phyloP scores from a whole-genome alignment of 306 rosid genomes.

The Alnus rubra region DNA sequence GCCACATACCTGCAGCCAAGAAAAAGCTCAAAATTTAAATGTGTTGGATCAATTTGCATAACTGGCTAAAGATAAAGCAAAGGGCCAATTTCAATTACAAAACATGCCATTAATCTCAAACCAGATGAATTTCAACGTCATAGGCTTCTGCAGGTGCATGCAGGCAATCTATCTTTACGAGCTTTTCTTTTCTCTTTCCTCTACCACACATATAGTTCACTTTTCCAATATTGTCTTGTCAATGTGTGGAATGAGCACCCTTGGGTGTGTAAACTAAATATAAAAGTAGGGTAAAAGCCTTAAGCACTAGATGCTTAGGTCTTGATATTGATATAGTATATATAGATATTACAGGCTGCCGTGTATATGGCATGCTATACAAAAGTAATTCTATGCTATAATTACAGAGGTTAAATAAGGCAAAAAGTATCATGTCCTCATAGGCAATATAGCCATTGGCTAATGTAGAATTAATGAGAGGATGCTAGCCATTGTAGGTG shows the following conservation, averaged over 20 bases:
- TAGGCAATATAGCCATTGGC: no score
- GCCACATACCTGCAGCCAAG: slow-evolving; percentile 4
- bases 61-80: not conserved
- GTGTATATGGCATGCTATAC: no score
- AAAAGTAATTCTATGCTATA: no score
- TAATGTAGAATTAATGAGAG: no score
- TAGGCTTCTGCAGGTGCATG: not conserved
- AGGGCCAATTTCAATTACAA: not conserved
- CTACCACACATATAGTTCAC: not conserved
- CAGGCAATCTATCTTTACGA: not conserved
- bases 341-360: no score
- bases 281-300: no score
- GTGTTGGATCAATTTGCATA: not conserved
- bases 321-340: no score
- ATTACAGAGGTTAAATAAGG: no score
- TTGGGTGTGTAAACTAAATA: no score
- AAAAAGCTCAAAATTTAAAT: not conserved
- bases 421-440: no score
- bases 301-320: no score
- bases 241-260: not conserved
- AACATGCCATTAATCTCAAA: not conserved
- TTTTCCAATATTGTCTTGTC: not conserved
- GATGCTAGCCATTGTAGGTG: no score
- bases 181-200: not conserved
- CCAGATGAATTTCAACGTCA: not conserved